Percentiles rank a stretch among this genome's conserved stretches.
phyloP scores from a whole-genome alignment of 495 filamentous ascomycete genomes.

The Aspergillus funiculosus region DNA sequence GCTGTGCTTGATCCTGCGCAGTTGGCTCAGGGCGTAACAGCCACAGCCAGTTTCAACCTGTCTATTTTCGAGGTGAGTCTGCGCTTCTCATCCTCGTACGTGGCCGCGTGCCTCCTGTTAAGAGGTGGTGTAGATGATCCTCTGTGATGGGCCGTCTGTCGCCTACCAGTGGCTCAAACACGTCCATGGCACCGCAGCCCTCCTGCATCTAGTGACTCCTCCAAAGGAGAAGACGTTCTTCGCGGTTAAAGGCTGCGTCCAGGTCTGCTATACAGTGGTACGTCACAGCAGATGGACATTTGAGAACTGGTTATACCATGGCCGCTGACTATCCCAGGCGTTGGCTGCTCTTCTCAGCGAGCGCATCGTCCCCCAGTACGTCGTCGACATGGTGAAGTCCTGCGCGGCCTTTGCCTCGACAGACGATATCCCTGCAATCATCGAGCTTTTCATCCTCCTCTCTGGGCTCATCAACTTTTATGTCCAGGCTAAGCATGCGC shows the following conservation, averaged over 20 bases:
- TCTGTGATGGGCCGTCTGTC: not conserved
- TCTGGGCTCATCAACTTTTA: not conserved
- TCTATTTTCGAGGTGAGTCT: slow-evolving; percentile 5
- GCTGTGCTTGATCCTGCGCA: not conserved
- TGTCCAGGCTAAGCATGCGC: not conserved
- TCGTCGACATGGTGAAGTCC: not conserved
- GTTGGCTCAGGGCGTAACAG: not conserved
- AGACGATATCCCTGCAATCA: not conserved
- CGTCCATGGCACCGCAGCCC: not conserved
- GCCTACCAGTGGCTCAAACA: not conserved
- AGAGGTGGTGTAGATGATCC: not conserved
- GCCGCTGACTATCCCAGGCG: not conserved
- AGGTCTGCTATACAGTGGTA: not conserved
- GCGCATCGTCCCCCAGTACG: not conserved
- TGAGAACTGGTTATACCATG: no score
- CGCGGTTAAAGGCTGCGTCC: not conserved
- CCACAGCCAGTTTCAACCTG: not conserved
- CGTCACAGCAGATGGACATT: no score
- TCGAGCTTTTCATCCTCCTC: not conserved
- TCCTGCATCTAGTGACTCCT: not conserved
- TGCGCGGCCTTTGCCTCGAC: not conserved
- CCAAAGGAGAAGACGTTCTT: not conserved
- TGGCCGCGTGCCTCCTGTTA: not conserved
- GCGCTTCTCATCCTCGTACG: not conserved
- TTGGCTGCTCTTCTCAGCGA: not conserved